Evolutionary conservation across 768 basidiomycete species (phyloP).

Genomic region (Pisolithus tinctorius): DNA sequence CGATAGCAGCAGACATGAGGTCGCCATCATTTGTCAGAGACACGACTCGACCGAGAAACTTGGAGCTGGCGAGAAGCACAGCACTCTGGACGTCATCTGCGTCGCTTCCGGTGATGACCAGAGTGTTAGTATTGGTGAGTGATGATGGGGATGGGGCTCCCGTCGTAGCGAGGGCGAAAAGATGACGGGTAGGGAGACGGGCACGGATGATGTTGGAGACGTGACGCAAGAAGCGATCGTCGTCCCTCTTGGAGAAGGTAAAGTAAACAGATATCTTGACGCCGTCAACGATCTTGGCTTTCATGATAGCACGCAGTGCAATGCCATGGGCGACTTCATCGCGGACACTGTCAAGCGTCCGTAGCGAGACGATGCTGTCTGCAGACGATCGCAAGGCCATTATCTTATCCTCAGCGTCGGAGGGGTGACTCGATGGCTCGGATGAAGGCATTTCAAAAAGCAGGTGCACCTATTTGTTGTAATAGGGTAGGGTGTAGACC

Average conservation of each 20-base stretch:
- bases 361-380: conserved; percentile 8
- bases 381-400: conserved; percentile 6
- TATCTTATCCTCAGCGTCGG: not conserved
- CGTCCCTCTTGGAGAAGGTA: conserved; percentile 51
- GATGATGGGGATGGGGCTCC: conserved; percentile 27
- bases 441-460: conserved; percentile 9
- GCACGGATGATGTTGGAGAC: conserved; percentile 44
- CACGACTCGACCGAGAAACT: conserved; percentile 60
- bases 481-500: no score
- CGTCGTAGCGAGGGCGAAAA: conserved; percentile 51
- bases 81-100: conserved; percentile 58
- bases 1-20: conserved; percentile 40
- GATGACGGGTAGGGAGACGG: conserved; percentile 37
- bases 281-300: conserved; percentile 44
- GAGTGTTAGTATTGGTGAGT: conserved; percentile 29
- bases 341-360: conserved; percentile 55
- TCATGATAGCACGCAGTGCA: conserved; percentile 46
- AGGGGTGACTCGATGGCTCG: conserved; percentile 17
- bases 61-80: conserved; percentile 54
- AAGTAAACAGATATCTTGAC: conserved; percentile 54
- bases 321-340: conserved; percentile 53
- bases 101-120: conserved; percentile 55
- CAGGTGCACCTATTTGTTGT: not conserved
- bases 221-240: conserved; percentile 48
- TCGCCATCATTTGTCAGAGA: conserved; percentile 29